Evolutionary conservation across 1,139 yeast species (phyloP), one percentile per base, ranked within the genome.

Genomic region (Geotrichum siamense): DNA sequence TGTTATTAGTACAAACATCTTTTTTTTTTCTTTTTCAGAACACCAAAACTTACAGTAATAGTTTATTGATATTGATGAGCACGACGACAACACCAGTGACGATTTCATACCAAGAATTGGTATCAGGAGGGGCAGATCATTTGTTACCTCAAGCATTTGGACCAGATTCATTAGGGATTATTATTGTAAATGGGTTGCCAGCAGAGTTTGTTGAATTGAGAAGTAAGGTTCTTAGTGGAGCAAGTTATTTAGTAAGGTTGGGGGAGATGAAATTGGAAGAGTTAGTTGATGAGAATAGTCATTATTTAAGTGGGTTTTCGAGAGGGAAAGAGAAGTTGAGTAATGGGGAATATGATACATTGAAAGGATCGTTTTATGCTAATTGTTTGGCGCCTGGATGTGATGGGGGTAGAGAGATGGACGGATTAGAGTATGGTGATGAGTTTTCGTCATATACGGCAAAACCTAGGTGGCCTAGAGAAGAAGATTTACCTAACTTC

Each of bases 261-360:
- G 69, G 76, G 0, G 43, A 48, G 3, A 56, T 56, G 2, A 58
- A 60, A 10, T 62, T 77, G 29, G 55, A 53, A 2, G 43, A 52
- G 17, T 60, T 77, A 41, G 81, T 76, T 54, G 62, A 65, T 25
- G 72, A 72, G 20, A 78, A 74, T 28, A 65, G 70, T 0, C 58
- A 55, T 41, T 78, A 79, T 75, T 60, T 77, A 4, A 71, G 75
- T 0, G 84, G 83, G 0, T 78, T 83, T 83, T 76, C 82, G n/a
- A 61, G 76, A 38, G 83, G 83, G 0, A 73, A 71, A 46, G 83
- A 78, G 53, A 69, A 61, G 38, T 64, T 78, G 30, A 55, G 53
- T 9, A 56, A 60, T 33, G 67, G 68, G 17, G 49, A 50, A 35
- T 76, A 76, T 0, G 83, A 78, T 54, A 60, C 54, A 38, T 63